phyloP scores from a whole-genome alignment of 192 early-diverging fungal genomes.

The Coemansia sp. region DNA sequence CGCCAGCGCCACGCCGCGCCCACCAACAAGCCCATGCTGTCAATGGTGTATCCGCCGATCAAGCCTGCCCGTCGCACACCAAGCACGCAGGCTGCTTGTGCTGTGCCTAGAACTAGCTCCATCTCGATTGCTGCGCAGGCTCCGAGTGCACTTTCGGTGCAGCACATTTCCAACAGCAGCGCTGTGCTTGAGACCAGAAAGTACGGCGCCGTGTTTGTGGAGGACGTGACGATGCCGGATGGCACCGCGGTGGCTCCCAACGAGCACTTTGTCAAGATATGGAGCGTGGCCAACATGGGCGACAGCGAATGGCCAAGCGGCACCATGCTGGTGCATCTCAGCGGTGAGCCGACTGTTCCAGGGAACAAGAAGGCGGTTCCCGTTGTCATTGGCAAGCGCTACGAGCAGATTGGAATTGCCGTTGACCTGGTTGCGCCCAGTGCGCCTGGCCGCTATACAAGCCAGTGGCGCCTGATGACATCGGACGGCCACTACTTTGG shows the following conservation, averaged over 20 bases:
- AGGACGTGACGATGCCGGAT: slow-evolving; percentile 68
- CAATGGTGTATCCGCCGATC: slow-evolving; percentile 9
- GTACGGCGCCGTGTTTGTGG: slow-evolving; percentile 56
- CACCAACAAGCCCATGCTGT: slow-evolving; percentile 20
- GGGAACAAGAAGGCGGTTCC: slow-evolving; percentile 40
- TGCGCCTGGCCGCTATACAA: slow-evolving; percentile 57
- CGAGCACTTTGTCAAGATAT: slow-evolving; percentile 67
- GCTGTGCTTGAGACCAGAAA: slow-evolving; percentile 19
- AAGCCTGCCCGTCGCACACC: neutral
- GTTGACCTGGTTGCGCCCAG: slow-evolving; percentile 66
- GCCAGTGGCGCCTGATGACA: slow-evolving; percentile 62
- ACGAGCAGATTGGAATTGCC: slow-evolving; percentile 56
- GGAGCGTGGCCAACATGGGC: slow-evolving; percentile 67
- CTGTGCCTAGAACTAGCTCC: neutral
- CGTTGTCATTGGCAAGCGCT: slow-evolving; percentile 52
- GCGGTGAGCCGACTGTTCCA: slow-evolving; percentile 55
- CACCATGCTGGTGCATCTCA: slow-evolving; percentile 55
- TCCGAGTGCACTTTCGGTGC: neutral
- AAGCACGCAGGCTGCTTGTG: neutral
- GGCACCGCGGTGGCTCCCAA: slow-evolving; percentile 55
- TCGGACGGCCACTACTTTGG: slow-evolving; percentile 65
- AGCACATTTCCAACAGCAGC: neutral
- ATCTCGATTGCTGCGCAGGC: neutral
- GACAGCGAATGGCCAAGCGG: slow-evolving; percentile 59
- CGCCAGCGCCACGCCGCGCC: slow-evolving; percentile 37